Conservation (phyloP, 768 basidiomycete species). For the Mrakia frigida region DNA sequence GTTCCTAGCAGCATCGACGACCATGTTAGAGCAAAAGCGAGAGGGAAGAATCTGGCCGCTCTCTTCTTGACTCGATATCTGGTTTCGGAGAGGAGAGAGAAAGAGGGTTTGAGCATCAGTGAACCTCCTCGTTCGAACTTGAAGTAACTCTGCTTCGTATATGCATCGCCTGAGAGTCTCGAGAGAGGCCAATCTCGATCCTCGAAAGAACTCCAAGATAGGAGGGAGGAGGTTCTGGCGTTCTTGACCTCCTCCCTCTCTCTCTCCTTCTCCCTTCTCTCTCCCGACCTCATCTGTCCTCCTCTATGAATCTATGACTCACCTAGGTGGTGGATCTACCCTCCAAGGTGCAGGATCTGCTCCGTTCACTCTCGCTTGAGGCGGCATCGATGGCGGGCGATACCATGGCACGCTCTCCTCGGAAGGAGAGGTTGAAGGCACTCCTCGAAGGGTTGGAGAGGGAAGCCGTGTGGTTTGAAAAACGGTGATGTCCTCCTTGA, state of each 20-base stretch:
- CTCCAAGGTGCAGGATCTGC: conserved; percentile 11
- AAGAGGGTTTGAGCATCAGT: not conserved
- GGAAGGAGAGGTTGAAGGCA: not conserved
- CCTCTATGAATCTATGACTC: not conserved
- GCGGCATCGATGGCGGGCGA: not conserved
- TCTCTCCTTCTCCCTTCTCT: not conserved
- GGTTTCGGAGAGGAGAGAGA: not conserved
- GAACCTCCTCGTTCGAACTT: not conserved
- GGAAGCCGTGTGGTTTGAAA: not conserved
- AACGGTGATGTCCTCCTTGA: conserved; percentile 19
- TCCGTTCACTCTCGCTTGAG: not conserved
- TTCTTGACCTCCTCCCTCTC: no score
- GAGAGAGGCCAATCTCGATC: no score
- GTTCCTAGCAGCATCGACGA: not conserved
- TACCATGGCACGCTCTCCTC: conserved; percentile 5
- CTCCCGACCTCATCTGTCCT: not conserved
- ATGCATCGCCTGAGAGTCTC: no score
- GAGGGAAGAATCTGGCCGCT: not conserved
- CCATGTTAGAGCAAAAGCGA: not conserved
- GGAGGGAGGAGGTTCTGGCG: no score
- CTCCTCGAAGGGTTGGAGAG: not conserved
- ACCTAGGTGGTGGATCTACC: conserved; percentile 8
- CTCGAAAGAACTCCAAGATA: no score
- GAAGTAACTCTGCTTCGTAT: not conserved
- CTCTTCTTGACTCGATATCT: conserved; percentile 10